Base-by-base conservation (phyloP, 306 rosid species). In the Castanospermum australe region DNA sequence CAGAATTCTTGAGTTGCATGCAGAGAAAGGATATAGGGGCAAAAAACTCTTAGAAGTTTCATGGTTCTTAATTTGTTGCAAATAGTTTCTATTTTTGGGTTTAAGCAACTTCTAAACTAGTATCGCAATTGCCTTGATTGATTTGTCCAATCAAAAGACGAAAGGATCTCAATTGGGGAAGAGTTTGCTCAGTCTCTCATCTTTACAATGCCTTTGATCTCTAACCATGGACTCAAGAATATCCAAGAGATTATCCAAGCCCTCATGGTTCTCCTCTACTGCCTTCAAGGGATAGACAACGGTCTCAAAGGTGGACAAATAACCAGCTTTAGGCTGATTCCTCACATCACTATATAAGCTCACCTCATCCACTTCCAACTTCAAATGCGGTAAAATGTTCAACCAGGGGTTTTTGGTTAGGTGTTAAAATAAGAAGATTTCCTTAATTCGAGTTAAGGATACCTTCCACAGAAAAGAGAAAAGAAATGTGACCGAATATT, bases 341-440 rank as follows among this genome's bases (percentile, higher is more conserved):
- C 94, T 84, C 22, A 90, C 94, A 39, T 79, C 94, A 66, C 75
- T 42, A 62, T 86, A 88, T 84, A 87, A 86, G 82, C 90, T 90
- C 71, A 71, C 63, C 84, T 82, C 78, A 51, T 86, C 71, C 86
- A 78, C 39, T 56, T 86, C 82, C 88, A 90, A 71, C 84, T 81
- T 88, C 78, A 90, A 18, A 79, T 90, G 94, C 0, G 89, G 92
- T 79, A 90, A 66, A 48, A 86, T 82, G 67, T 77, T 80, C 81
- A 90, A 68, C 94, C 90, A 90, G 38, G 89, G 89, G 77, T 88
- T 90, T 64, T 90, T n/a, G n/a, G n/a, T n/a, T n/a, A n/a, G n/a
- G n/a, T n/a, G n/a, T n/a, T n/a, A n/a, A n/a, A n/a, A n/a, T n/a
- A n/a, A n/a, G n/a, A n/a, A n/a, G n/a, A n/a, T n/a, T n/a, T n/a